Conservation (phyloP, 495 filamentous ascomycete species). For the Glarea lozoyensis region DNA sequence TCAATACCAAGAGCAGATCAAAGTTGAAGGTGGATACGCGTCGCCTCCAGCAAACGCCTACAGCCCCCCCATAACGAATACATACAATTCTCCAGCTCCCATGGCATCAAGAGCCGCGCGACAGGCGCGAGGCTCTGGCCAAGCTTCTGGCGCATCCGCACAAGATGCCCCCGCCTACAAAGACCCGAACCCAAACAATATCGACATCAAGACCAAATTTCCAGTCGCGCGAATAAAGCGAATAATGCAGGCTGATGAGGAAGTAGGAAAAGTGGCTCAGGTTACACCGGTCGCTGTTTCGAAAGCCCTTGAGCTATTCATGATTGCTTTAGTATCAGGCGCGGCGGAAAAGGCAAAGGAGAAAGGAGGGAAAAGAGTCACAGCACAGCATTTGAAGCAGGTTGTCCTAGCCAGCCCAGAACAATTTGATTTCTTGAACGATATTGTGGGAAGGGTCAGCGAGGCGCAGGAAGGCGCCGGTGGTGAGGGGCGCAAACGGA, state of each 20-base stretch:
- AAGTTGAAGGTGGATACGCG: too few species aligned
- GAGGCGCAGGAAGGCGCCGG: slow-evolving; percentile 46
- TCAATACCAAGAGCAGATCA: slow-evolving; percentile 1
- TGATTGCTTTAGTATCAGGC: slow-evolving; percentile 85
- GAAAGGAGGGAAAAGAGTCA: slow-evolving; percentile 80
- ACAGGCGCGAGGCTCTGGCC: not conserved
- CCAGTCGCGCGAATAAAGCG: slow-evolving; percentile 97
- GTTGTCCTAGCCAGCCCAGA: slow-evolving; percentile 69
- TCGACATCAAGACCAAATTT: slow-evolving; percentile 90
- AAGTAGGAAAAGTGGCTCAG: slow-evolving; percentile 97
- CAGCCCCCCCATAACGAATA: slow-evolving; percentile 12
- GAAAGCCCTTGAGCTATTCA: slow-evolving; percentile 94
- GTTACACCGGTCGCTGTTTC: slow-evolving; percentile 89
- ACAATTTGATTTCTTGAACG: slow-evolving; percentile 83
- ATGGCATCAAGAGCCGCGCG: not conserved
- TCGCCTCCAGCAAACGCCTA: not conserved
- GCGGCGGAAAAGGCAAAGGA: slow-evolving; percentile 74
- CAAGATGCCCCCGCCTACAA: not conserved
- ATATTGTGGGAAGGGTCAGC: slow-evolving; percentile 83
- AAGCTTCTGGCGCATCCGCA: not conserved
- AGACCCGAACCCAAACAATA: slow-evolving; percentile 31
- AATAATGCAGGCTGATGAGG: slow-evolving; percentile 99
- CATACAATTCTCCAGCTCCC: slow-evolving; percentile 1
- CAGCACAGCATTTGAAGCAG: slow-evolving; percentile 81
- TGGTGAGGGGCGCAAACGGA: slow-evolving; percentile 11